Conservation (phyloP, 176 grass and related monocot genomes). For the Paspalum notatum region DNA sequence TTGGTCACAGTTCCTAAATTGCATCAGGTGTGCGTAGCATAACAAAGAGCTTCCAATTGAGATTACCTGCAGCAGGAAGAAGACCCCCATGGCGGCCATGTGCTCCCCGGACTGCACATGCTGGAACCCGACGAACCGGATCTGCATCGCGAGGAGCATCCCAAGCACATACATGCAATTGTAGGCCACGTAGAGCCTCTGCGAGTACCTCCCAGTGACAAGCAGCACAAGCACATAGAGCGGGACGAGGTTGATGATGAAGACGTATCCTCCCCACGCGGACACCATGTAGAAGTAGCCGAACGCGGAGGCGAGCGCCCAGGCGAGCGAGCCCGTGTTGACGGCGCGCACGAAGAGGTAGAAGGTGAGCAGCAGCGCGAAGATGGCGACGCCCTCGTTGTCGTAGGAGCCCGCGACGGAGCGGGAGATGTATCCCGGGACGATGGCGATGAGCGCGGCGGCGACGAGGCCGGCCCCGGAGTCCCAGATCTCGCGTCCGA, state of each 20-base stretch:
- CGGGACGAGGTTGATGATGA: conserved; percentile 97
- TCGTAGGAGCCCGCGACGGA: conserved; percentile 92
- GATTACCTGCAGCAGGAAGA: conserved; percentile 92
- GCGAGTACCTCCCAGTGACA: conserved; percentile 93
- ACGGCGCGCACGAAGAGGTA: conserved; percentile 97
- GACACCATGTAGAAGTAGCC: conserved; percentile 99
- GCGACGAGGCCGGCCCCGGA: conserved; percentile 82
- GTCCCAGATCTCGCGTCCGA: conserved; percentile 99
- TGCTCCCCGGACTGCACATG: conserved; percentile 98
- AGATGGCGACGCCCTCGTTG: conserved; percentile 96
- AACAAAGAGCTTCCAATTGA: not conserved
- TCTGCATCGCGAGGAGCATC: conserved; percentile 98
- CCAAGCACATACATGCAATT: conserved; percentile 93
- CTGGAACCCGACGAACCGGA: conserved; percentile 96
- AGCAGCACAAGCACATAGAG: conserved; percentile 92
- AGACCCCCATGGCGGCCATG: conserved; percentile 95
- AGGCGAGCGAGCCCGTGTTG: conserved; percentile 89
- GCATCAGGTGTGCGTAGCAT: not conserved
- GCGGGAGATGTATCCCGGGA: conserved; percentile 96
- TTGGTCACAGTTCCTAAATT: conserved; percentile 8
- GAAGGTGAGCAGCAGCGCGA: conserved; percentile 96
- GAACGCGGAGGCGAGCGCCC: conserved; percentile 86
- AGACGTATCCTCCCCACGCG: conserved; percentile 97
- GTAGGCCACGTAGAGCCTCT: conserved; percentile 96
- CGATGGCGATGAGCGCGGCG: conserved; percentile 88